phyloP scores from a whole-genome alignment of 495 filamentous ascomycete species.

The Daldinia childiae region DNA sequence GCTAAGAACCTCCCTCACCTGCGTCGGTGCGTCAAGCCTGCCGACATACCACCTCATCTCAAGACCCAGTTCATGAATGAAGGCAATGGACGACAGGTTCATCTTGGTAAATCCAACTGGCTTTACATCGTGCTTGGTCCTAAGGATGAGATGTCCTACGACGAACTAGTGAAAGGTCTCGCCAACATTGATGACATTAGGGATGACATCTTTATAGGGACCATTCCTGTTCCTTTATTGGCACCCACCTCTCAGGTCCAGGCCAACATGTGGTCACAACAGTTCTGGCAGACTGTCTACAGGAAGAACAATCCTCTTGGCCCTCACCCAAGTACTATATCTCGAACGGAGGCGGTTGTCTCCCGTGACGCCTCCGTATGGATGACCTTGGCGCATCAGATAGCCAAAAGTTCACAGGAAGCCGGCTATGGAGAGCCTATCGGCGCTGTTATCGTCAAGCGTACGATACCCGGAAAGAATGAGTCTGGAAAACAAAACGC shows the following conservation, averaged over 20 bases:
- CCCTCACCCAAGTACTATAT: conserved; percentile 71
- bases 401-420: conserved; percentile 65
- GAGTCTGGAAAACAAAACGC: conserved; percentile 49
- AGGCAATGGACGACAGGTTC: conserved; percentile 54
- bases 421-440: conserved; percentile 71
- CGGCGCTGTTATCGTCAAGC: conserved; percentile 85
- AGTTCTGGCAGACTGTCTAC: conserved; percentile 90
- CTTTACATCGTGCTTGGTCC: conserved; percentile 60
- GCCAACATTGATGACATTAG: conserved; percentile 51
- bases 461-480: conserved; percentile 47
- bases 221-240: conserved; percentile 73
- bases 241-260: conserved; percentile 78
- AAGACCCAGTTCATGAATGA: conserved; percentile 60
- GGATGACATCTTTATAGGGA: conserved; percentile 58
- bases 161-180: conserved; percentile 51
- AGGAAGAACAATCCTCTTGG: conserved; percentile 82
- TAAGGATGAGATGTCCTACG: conserved; percentile 50
- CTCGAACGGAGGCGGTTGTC: conserved; percentile 67
- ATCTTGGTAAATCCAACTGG: conserved; percentile 58
- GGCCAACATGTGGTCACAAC: conserved; percentile 76
- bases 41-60: conserved; percentile 68
- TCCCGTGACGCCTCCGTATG: conserved; percentile 63
- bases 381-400: conserved; percentile 72
- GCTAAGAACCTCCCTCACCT: conserved; percentile 77
- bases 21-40: conserved; percentile 78